Evolutionary conservation across 331 rosid species (phyloP).

Genomic region (Telfairia occidentalis): DNA sequence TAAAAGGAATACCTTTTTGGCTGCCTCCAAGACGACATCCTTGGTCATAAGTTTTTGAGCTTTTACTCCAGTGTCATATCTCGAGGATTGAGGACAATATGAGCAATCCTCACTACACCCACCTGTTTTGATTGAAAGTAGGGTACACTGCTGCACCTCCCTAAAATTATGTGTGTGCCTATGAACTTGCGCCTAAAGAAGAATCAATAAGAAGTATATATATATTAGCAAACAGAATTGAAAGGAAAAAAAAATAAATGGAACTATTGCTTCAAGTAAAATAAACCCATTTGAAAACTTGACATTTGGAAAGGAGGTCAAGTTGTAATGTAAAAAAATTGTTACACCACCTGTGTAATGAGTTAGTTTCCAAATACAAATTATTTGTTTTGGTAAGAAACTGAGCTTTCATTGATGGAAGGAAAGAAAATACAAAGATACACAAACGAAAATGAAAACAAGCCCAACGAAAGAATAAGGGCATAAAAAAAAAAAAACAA

Average conservation of each 20-base stretch:
- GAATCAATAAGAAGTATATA: neutral
- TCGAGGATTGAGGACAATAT: conserved; percentile 90
- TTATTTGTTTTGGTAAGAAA: no score
- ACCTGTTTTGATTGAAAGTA: conserved; percentile 87
- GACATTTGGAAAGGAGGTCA: neutral
- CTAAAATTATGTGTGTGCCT: conserved; percentile 83
- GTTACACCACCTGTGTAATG: neutral
- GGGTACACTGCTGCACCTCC: conserved; percentile 98
- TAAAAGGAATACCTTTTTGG: conserved; percentile 42
- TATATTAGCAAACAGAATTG: neutral
- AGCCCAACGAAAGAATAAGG: no score
- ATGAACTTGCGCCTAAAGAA: conserved; percentile 85
- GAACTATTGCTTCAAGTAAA: neutral
- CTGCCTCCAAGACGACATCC: conserved; percentile 71
- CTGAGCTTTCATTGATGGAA: no score
- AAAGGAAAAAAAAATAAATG: neutral
- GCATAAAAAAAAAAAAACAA: no score
- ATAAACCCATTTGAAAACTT: neutral
- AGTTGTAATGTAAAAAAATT: neutral
- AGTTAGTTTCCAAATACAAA: neutral
- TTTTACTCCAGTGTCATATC: conserved; percentile 76
- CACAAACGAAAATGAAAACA: no score
- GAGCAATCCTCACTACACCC: conserved; percentile 99
- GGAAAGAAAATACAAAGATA: no score
- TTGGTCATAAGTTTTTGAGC: conserved; percentile 67